Base-by-base conservation (phyloP, 2,329 filamentous ascomycete species). In the Stagonosporopsis vannaccii region DNA sequence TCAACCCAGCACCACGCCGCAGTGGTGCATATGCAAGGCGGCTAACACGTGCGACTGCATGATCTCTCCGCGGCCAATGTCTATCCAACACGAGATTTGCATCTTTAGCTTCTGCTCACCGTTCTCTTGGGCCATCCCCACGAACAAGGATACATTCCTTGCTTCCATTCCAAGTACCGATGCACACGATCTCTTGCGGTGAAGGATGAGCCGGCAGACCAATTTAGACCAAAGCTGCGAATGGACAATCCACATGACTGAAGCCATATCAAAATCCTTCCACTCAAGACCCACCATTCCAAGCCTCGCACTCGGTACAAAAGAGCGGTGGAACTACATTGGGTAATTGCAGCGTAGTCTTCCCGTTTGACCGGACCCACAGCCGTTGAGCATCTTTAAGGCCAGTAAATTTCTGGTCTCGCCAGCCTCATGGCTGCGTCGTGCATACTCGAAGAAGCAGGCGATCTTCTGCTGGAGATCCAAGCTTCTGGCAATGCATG, bases 241-340 rank as follows among this genome's bases (percentile, higher is more conserved):
- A 62, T 60, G 63, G 55, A 63, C 47, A 47, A 58, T 51, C 59
- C 68, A 70, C 55, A 64, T 72, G 69, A 69, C 59, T 57, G 52
- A 51, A 23, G 39, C 40, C 36, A 20, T 41, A 40, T 50, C 48
- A 48, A 39, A 28, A 28, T 49, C 48, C 45, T 51, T 46, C 51
- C 58, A 60, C 50, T 44, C 30, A 37, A 25, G 51, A 45, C 43
- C 20, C 44, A 37, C 49, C 35, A n/a, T 43, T 45, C 30, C 32
- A 43, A 30, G 28, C 35, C 55, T 50, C 43, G 50, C 36, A 37
- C 41, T 47, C 37, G 25, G 26, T 17, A 22, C 26, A 46, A 57
- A 68, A 67, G 56, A 68, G 65, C 65, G 65, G 65, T 68, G 62
- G 64, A 55, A 61, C 52, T 35, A 13, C 23, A 32, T 42, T 42